Evolutionary conservation across 2,329 filamentous ascomycete genomes (phyloP).

Genomic region (Xylaria sp.): DNA sequence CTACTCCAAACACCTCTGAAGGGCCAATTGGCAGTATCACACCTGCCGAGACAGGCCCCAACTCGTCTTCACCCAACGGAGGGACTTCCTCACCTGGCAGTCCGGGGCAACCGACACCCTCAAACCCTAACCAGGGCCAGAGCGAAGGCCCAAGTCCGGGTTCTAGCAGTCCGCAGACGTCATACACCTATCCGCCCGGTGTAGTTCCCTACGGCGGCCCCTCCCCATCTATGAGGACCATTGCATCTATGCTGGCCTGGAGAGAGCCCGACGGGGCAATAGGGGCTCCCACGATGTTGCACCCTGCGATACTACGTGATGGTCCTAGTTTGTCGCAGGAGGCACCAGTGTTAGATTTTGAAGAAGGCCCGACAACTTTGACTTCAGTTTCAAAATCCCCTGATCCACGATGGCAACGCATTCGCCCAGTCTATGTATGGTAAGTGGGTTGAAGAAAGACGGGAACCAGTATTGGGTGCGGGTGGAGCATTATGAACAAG

Average conservation of each 20-base stretch:
- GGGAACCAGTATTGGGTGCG: not conserved
- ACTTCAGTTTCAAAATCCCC: slow-evolving; percentile 8
- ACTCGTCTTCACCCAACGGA: slow-evolving; percentile 20
- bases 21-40: slow-evolving; percentile 22
- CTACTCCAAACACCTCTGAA: slow-evolving; percentile 9
- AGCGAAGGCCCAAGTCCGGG: slow-evolving; percentile 21
- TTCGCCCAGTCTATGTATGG: slow-evolving; percentile 37
- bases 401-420: slow-evolving; percentile 35
- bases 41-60: slow-evolving; percentile 26
- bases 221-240: slow-evolving; percentile 41
- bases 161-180: slow-evolving; percentile 33
- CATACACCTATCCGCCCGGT: slow-evolving; percentile 44
- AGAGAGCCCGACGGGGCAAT: slow-evolving; percentile 35
- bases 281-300: slow-evolving; percentile 37
- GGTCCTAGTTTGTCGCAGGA: slow-evolving; percentile 6
- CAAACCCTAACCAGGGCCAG: slow-evolving; percentile 25
- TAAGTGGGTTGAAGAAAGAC: slow-evolving; percentile 11
- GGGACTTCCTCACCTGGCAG: slow-evolving; percentile 18
- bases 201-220: slow-evolving; percentile 43
- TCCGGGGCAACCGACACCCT: slow-evolving; percentile 23
- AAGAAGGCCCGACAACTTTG: slow-evolving; percentile 33
- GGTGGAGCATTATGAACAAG: slow-evolving; percentile 21
- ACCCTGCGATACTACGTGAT: slow-evolving; percentile 28
- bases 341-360: slow-evolving; percentile 28
- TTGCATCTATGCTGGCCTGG: slow-evolving; percentile 43